These are phyloP conservation scores for Breynia disticha DNA, from an alignment of 441 rosid genomes.

Conservation along the genomic window DNA sequence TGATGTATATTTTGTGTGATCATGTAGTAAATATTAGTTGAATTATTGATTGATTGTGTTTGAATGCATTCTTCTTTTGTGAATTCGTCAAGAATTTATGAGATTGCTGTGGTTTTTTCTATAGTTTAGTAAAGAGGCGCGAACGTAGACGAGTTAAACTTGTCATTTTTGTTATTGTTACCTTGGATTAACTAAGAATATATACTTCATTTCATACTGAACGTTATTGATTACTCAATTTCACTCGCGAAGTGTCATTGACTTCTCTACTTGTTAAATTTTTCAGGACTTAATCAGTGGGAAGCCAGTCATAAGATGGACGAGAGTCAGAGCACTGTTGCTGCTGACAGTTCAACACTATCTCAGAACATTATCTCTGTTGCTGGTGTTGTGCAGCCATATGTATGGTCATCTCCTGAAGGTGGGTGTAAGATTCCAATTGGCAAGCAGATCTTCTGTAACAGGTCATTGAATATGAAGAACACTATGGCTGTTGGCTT, in stretches of 20 bases:
- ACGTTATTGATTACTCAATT: no score
- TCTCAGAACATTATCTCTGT: constrained; percentile 17
- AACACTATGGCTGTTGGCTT: constrained; percentile 91
- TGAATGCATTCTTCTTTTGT: no score
- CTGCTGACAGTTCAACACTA: constrained; percentile 26
- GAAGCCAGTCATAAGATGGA: constrained; percentile 48
- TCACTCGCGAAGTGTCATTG: neutral
- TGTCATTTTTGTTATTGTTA: no score
- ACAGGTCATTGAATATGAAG: constrained; percentile 89
- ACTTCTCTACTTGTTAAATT: neutral
- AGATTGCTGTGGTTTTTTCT: no score
- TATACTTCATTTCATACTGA: no score
- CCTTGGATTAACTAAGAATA: neutral
- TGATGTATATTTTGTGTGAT: neutral
- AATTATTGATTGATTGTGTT: no score
- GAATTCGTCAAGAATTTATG: no score
- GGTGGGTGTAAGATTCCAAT: constrained; percentile 50
- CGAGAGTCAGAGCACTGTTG: constrained; percentile 20
- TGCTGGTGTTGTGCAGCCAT: constrained; percentile 36
- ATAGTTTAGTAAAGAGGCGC: no score
- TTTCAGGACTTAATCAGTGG: constrained; percentile 42
- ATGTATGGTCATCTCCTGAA: constrained; percentile 63
- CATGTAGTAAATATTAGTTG: no score
- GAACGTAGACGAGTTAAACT: no score
- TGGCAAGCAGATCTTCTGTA: constrained; percentile 86